Conservation (phyloP, 805 yeast genomes). For the Yarrowia osloensis region DNA sequence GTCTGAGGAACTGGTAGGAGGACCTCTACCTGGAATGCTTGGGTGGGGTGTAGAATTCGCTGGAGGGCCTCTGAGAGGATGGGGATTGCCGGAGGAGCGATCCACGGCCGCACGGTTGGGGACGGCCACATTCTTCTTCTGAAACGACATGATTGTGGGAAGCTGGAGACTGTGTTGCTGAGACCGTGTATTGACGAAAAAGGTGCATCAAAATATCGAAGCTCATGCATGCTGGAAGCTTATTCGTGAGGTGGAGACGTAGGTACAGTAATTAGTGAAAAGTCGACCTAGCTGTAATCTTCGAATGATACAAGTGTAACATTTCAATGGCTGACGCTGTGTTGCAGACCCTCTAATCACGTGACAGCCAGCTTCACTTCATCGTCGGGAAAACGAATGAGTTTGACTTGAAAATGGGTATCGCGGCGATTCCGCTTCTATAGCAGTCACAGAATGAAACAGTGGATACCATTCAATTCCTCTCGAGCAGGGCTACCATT, state of each 20-base stretch:
- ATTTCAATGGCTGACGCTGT: no score
- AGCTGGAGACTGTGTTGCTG: not conserved
- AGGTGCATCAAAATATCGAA: not conserved
- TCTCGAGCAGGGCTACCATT: not conserved
- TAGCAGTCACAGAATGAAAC: not conserved
- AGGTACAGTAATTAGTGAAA: no score
- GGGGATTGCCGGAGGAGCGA: not conserved
- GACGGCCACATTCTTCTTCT: constrained; percentile 10
- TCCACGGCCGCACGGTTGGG: constrained; percentile 11
- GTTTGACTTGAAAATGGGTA: no score
- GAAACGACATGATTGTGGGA: constrained; percentile 3
- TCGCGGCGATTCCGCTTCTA: no score
- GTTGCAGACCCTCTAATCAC: no score
- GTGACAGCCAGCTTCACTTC: no score
- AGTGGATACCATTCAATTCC: not conserved
- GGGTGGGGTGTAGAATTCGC: not conserved
- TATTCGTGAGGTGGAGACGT: not conserved
- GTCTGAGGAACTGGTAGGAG: not conserved
- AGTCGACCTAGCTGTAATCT: no score
- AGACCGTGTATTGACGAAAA: not conserved
- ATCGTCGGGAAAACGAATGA: no score
- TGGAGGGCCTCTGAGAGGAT: not conserved
- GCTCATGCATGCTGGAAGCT: constrained; percentile 1
- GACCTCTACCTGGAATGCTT: not conserved
- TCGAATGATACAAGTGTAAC: no score